phyloP scores from a whole-genome alignment of 495 filamentous ascomycete species.

The Xanthoparmelia taractica region DNA sequence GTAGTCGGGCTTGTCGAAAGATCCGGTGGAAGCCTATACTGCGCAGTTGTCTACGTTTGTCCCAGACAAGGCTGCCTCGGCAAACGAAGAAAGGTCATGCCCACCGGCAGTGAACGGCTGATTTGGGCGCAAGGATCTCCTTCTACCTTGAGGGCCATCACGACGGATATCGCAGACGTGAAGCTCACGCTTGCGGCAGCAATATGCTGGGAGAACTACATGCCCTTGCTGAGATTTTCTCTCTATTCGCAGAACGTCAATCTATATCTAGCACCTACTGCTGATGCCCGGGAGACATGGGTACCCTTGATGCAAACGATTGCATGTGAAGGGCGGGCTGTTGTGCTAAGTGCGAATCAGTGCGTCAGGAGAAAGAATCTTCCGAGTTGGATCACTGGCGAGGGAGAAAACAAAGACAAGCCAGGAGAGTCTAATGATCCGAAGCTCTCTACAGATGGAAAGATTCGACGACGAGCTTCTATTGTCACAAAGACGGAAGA shows the following conservation, averaged over 20 bases:
- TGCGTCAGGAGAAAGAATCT: slow-evolving; percentile 55
- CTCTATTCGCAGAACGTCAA: slow-evolving; percentile 90
- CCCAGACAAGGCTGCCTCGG: slow-evolving; percentile 63
- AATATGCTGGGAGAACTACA: slow-evolving; percentile 97
- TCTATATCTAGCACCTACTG: slow-evolving; percentile 86
- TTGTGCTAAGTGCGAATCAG: slow-evolving; percentile 85
- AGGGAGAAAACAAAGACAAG: slow-evolving; percentile 5
- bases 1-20: slow-evolving; percentile 73
- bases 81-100: slow-evolving; percentile 94
- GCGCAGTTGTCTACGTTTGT: slow-evolving; percentile 75
- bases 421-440: slow-evolving; percentile 9
- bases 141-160: slow-evolving; percentile 71
- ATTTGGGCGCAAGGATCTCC: slow-evolving; percentile 87
- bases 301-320: slow-evolving; percentile 71
- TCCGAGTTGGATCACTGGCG: slow-evolving; percentile 47
- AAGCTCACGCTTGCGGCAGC: slow-evolving; percentile 72
- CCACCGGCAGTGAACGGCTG: slow-evolving; percentile 73
- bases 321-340: slow-evolving; percentile 71
- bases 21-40: slow-evolving; percentile 76
- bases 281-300: slow-evolving; percentile 82
- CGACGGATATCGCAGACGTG: slow-evolving; percentile 69
- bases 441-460: slow-evolving; percentile 20
- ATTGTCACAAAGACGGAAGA: slow-evolving; percentile 40
- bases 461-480: slow-evolving; percentile 18
- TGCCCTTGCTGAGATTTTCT: slow-evolving; percentile 74